Percentiles rank a stretch among this genome's conserved stretches.
These are phyloP conservation scores for Pythium rishiriense DNA, from an alignment of 352 stramenopile genomes.

Conservation along the genomic window DNA sequence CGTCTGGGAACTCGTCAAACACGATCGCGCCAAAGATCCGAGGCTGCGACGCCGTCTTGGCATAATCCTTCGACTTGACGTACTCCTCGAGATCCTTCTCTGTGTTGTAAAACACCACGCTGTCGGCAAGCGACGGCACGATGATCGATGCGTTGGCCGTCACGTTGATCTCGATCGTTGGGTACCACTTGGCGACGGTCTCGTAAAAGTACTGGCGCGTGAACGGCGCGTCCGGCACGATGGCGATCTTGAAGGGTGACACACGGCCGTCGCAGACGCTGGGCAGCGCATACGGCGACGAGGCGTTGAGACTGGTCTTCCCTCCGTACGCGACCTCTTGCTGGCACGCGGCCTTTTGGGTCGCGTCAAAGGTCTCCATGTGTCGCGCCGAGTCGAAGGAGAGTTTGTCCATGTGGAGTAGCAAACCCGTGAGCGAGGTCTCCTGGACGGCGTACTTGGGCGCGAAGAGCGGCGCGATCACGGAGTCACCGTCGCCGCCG, in stretches of 20 bases:
- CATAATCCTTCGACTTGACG: conserved; percentile 40
- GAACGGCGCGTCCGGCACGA: conserved; percentile 51
- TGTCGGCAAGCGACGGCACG: conserved; percentile 46
- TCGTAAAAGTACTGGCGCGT: conserved; percentile 57
- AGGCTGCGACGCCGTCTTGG: conserved; percentile 17
- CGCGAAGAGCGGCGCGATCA: conserved; percentile 35
- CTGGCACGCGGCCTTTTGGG: conserved; percentile 16
- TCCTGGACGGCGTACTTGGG: conserved; percentile 49
- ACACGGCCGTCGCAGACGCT: conserved; percentile 40
- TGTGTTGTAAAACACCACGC: conserved; percentile 35
- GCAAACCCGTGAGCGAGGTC: conserved; percentile 57
- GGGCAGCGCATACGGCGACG: conserved; percentile 37
- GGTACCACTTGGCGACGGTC: conserved; percentile 48
- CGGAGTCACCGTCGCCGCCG: conserved; percentile 36
- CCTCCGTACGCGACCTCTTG: conserved; percentile 36
- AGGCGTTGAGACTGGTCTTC: conserved; percentile 35
- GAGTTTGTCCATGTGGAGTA: conserved; percentile 46
- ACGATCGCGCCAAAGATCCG: conserved; percentile 50
- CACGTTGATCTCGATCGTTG: conserved; percentile 24
- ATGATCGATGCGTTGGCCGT: conserved; percentile 18
- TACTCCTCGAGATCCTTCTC: conserved; percentile 35
- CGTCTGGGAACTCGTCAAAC: conserved; percentile 35
- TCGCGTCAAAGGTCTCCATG: conserved; percentile 12
- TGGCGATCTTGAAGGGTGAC: conserved; percentile 58
- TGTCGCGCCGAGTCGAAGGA: conserved; percentile 38